Conservation (phyloP, 108 stramenopile species). For the Skeletonema costatum region DNA sequence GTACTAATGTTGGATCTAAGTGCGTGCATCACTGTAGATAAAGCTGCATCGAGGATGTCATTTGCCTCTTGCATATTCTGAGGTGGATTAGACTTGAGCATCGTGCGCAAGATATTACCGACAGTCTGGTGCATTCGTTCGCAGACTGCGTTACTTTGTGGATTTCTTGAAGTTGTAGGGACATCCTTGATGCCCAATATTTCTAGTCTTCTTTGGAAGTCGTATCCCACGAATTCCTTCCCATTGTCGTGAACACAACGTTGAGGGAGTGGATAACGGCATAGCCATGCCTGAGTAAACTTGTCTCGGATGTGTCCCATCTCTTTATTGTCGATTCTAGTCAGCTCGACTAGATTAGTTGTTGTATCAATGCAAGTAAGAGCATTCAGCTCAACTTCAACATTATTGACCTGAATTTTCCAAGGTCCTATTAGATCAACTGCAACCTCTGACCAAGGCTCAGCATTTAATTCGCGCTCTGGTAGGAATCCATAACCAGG, state of each 20-base stretch:
- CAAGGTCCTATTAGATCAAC: conserved; percentile 49
- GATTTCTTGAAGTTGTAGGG: too few species aligned
- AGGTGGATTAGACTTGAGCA: conserved; percentile 22
- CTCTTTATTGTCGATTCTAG: too few species aligned
- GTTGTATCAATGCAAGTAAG: conserved; percentile 54
- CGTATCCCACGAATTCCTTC: conserved; percentile 26
- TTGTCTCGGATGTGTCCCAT: too few species aligned
- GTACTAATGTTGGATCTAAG: conserved; percentile 16
- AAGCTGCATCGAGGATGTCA: conserved; percentile 27
- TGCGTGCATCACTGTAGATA: conserved; percentile 35
- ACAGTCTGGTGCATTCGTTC: too few species aligned
- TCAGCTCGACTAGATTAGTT: conserved; percentile 59
- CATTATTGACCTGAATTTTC: conserved; percentile 21
- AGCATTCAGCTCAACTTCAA: conserved; percentile 32
- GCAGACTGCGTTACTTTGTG: too few species aligned
- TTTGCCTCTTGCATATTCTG: conserved; percentile 10
- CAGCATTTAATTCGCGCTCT: conserved; percentile 1
- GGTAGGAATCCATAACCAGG: conserved; percentile 20
- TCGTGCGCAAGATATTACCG: too few species aligned
- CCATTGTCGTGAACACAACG: too few species aligned
- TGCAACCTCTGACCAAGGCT: conserved; percentile 43
- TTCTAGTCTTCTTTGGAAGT: conserved; percentile 31
- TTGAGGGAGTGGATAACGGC: too few species aligned
- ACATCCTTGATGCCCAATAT: too few species aligned
- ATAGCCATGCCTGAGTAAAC: too few species aligned